phyloP scores from a whole-genome alignment of 2,329 filamentous ascomycete genomes.

The Ilyonectria sp. region DNA sequence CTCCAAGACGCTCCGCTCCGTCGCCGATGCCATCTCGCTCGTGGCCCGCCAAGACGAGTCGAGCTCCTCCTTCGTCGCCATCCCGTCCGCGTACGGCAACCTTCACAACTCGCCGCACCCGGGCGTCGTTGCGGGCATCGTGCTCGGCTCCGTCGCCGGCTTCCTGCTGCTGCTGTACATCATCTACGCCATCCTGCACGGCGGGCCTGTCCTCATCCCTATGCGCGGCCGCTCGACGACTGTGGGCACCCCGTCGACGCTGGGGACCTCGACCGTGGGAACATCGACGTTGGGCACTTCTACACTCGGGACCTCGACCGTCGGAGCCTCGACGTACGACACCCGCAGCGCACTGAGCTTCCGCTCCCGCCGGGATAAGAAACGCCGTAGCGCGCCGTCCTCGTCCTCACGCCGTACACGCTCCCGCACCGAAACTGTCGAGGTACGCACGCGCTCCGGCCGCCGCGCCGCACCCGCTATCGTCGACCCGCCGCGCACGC shows the following conservation, averaged over 20 bases:
- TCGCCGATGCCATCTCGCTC: conserved; percentile 27
- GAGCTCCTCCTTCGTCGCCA: conserved; percentile 47
- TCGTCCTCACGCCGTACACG: conserved; percentile 27
- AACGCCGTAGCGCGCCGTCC: conserved; percentile 34
- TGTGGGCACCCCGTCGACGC: conserved; percentile 28
- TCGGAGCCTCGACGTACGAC: conserved; percentile 40
- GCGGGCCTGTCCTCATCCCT: conserved; percentile 54
- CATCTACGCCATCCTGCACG: conserved; percentile 65
- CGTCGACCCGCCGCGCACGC: conserved; percentile 46
- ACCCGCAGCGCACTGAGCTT: conserved; percentile 39
- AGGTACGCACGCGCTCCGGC: conserved; percentile 44
- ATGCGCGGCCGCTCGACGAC: conserved; percentile 25
- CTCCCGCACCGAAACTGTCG: conserved; percentile 47
- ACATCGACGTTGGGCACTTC: conserved; percentile 16
- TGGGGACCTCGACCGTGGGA: conserved; percentile 6
- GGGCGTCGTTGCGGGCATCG: conserved; percentile 60
- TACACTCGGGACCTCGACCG: conserved; percentile 40
- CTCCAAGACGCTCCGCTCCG: conserved; percentile 31
- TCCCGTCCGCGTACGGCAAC: conserved; percentile 55
- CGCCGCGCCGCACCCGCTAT: conserved; percentile 42
- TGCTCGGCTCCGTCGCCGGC: conserved; percentile 62
- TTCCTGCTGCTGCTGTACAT: conserved; percentile 69
- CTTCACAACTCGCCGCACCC: conserved; percentile 59
- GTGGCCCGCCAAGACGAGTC: conserved; percentile 37
- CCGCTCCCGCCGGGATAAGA: conserved; percentile 35